These are phyloP conservation scores for Pythium myriotylum DNA, from an alignment of 352 stramenopile genomes.

Conservation along the genomic window DNA sequence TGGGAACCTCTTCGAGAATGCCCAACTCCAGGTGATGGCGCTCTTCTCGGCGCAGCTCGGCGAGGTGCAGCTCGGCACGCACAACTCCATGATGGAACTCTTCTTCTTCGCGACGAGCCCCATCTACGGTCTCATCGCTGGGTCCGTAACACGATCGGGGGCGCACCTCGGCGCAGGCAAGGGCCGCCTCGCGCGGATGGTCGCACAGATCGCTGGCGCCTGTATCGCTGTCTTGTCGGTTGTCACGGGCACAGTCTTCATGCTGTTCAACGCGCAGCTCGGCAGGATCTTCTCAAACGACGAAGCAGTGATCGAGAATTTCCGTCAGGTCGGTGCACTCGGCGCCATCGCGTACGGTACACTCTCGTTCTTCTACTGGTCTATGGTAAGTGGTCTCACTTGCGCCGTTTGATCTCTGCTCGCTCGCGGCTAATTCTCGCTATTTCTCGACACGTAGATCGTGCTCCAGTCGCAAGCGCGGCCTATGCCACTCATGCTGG, in stretches of 20 bases:
- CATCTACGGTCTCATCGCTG: slow-evolving; percentile 67
- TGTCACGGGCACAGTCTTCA: slow-evolving; percentile 44
- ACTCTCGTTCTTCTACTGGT: slow-evolving; percentile 83
- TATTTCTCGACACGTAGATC: too few species aligned
- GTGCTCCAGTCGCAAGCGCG: slow-evolving; percentile 68
- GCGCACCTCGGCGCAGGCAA: slow-evolving; percentile 61
- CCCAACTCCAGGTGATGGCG: slow-evolving; percentile 78
- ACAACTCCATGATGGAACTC: slow-evolving; percentile 87
- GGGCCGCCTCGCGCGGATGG: slow-evolving; percentile 37
- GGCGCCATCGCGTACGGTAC: slow-evolving; percentile 65
- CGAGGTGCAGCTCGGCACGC: slow-evolving; percentile 70
- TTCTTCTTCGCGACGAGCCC: slow-evolving; percentile 89
- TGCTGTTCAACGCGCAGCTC: slow-evolving; percentile 43
- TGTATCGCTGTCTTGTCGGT: slow-evolving; percentile 45
- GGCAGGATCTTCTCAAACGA: slow-evolving; percentile 73
- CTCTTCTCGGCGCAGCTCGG: slow-evolving; percentile 74
- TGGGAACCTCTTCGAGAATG: slow-evolving; percentile 79
- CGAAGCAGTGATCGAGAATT: slow-evolving; percentile 51
- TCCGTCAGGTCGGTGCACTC: slow-evolving; percentile 61
- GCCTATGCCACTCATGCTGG: slow-evolving; percentile 55
- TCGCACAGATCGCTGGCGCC: slow-evolving; percentile 50
- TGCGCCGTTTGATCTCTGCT: slow-evolving; percentile 37
- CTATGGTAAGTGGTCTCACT: slow-evolving; percentile 54
- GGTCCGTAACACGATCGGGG: slow-evolving; percentile 64
- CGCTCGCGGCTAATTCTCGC: too few species aligned